Evolutionary conservation across 2,329 filamentous ascomycete species (phyloP).

Genomic region (Amauroascus verrucosus): DNA sequence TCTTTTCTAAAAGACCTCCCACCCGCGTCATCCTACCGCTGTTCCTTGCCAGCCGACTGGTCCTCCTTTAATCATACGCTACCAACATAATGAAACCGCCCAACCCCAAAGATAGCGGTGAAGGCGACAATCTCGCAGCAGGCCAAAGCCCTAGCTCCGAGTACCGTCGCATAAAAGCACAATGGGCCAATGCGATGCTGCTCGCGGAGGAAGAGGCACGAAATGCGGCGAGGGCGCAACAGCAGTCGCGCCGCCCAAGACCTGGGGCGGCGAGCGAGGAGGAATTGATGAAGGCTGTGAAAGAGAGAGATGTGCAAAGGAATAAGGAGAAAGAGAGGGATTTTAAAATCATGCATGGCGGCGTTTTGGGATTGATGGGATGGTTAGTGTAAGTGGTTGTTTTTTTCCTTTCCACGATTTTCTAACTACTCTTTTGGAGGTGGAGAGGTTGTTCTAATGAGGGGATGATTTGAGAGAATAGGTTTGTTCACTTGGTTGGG

Average conservation of each 20-base stretch:
- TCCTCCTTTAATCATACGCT: background rate
- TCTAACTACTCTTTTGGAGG: background rate
- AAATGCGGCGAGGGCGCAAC: slow-evolving; percentile 9
- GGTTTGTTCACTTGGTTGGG: slow-evolving; percentile 63
- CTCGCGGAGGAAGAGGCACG: slow-evolving; percentile 17
- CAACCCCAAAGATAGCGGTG: slow-evolving; percentile 1
- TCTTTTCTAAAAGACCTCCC: background rate
- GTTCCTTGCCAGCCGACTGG: background rate
- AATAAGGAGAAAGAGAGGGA: slow-evolving; percentile 27
- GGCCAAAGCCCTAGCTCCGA: slow-evolving; percentile 11
- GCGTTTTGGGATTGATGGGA: slow-evolving; percentile 29
- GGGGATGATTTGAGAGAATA: slow-evolving; percentile 24
- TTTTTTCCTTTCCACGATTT: background rate
- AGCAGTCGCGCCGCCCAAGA: background rate
- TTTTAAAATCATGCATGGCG: slow-evolving; percentile 32
- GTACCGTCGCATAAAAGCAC: slow-evolving; percentile 17
- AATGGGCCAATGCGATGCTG: slow-evolving; percentile 18
- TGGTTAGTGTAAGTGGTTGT: slow-evolving; percentile 34
- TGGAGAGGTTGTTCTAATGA: background rate
- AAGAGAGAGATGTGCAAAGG: slow-evolving; percentile 24
- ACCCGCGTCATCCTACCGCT: background rate
- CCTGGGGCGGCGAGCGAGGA: slow-evolving; percentile 13
- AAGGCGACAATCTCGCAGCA: background rate
- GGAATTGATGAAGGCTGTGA: slow-evolving; percentile 18
- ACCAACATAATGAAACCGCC: slow-evolving; percentile 10